Percentiles rank a stretch among this genome's conserved stretches.
Conservation (phyloP, 2,329 filamentous ascomycete genomes). For the Pseudogymnoascus sp. region DNA sequence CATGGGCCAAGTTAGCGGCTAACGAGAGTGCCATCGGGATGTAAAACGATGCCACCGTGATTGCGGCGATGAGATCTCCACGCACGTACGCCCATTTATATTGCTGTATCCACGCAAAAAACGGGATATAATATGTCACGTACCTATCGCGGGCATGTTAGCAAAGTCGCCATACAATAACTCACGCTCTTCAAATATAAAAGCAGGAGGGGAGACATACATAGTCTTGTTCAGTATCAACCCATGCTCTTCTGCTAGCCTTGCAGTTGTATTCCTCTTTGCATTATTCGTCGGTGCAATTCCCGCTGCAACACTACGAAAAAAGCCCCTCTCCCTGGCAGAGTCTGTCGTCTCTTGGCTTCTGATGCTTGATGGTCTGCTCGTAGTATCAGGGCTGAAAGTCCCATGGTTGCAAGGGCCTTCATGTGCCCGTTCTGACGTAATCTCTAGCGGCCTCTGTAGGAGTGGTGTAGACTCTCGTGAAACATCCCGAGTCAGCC, state of each 20-base stretch:
- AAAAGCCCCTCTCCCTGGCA: slow-evolving; percentile 18
- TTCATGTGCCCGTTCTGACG: slow-evolving; percentile 21
- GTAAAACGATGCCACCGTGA: slow-evolving; percentile 98
- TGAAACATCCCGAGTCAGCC: slow-evolving; percentile 12
- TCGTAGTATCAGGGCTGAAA: slow-evolving; percentile 54
- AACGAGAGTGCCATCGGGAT: slow-evolving; percentile 94
- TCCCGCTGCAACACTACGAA: slow-evolving; percentile 12
- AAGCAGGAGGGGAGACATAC: slow-evolving; percentile 38
- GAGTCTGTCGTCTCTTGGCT: slow-evolving; percentile 14
- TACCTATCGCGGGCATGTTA: slow-evolving; percentile 49
- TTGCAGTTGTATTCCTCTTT: slow-evolving; percentile 19
- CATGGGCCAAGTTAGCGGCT: slow-evolving; percentile 83
- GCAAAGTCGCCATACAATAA: slow-evolving; percentile 9
- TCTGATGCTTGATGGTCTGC: slow-evolving; percentile 19
- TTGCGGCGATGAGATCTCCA: slow-evolving; percentile 77
- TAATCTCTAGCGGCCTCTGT: slow-evolving; percentile 29
- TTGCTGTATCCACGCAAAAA: slow-evolving; percentile 81
- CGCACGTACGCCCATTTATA: slow-evolving; percentile 75
- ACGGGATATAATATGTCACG: slow-evolving; percentile 85
- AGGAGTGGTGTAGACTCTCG: slow-evolving; percentile 47
- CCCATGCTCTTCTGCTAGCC: slow-evolving; percentile 19
- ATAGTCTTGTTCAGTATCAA: slow-evolving; percentile 44
- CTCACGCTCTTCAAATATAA: neutral
- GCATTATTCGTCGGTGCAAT: slow-evolving; percentile 16
- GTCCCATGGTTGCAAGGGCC: slow-evolving; percentile 61